Base-by-base conservation (phyloP, 2,329 filamentous ascomycete species). In the Acarospora socialis region DNA sequence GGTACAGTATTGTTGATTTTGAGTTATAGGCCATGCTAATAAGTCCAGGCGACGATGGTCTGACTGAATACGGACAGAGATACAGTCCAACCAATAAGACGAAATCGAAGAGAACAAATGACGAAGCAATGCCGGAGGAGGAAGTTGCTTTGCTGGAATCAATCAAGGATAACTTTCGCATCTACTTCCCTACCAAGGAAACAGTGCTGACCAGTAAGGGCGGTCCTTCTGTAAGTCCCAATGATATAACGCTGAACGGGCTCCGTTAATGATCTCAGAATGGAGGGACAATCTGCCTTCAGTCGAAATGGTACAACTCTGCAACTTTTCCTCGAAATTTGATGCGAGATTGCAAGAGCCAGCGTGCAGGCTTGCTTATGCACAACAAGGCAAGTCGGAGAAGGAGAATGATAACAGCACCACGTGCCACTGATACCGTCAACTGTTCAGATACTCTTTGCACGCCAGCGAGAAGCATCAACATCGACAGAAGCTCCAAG, bases 221-320 rank as follows among this genome's bases (percentile, higher is more conserved):
- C 18, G 80, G 78, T 2, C n/a, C n/a, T n/a, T n/a, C n/a, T n/a
- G n/a, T n/a, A n/a, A n/a, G n/a, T n/a, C n/a, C n/a, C n/a, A n/a
- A n/a, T n/a, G n/a, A n/a, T n/a, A n/a, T n/a, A n/a, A n/a, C n/a
- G n/a, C n/a, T n/a, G n/a, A n/a, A 59, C 53, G 35, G 52, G 56
- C 34, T 73, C 60, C 23, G n/a, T n/a, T n/a, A n/a, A n/a, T n/a
- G n/a, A n/a, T n/a, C n/a, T n/a, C n/a, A n/a, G n/a, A n/a, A n/a
- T n/a, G 90, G 73, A 14, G 87, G 87, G 6, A 92, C 86, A 1
- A 84, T 95, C 37, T 92, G 79, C 47, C 67, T 90, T 37, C 69
- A 77, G 38, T 58, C 66, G 6, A 74, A 71, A 39, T 84, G 76
- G 73, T 95, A 78, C 66, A 62, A 75, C 24, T 58, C 66, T 1